phyloP scores from a whole-genome alignment of 2,329 filamentous ascomycete species.

The Ophiocordyceps camponoti-floridani region DNA sequence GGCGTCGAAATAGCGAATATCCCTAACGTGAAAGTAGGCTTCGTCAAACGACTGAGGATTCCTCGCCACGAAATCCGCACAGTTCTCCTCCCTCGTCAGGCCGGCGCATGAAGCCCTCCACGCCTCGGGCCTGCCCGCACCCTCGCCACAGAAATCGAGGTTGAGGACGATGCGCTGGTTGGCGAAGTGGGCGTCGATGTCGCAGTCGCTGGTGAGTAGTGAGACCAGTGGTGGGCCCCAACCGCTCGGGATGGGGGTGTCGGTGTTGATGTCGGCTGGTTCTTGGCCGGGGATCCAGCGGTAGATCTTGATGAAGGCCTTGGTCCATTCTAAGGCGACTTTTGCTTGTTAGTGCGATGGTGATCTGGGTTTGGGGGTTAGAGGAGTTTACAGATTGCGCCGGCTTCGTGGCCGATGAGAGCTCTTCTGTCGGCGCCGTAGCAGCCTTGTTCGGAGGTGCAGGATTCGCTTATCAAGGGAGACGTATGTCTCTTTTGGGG shows the following conservation, averaged over 20 bases:
- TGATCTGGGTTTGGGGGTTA: conserved; percentile 2
- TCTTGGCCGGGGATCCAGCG: conserved; percentile 14
- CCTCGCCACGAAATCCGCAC: conserved; percentile 15
- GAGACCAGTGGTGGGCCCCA: conserved; percentile 49
- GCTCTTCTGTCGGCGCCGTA: conserved; percentile 17
- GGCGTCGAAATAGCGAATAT: conserved; percentile 14
- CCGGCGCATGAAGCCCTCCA: conserved; percentile 6
- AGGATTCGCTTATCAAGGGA: conserved; percentile 15
- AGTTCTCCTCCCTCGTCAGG: conserved; percentile 9
- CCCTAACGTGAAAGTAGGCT: conserved; percentile 27
- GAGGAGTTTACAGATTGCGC: conserved; percentile 27
- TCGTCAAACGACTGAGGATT: conserved; percentile 18
- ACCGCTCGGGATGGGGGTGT: conserved; percentile 36
- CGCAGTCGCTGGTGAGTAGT: conserved; percentile 40
- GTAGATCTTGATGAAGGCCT: conserved; percentile 22
- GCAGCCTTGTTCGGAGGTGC: conserved; percentile 19
- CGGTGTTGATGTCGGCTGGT: conserved; percentile 16
- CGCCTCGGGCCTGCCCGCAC: conserved; percentile 26
- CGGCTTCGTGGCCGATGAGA: conserved; percentile 4
- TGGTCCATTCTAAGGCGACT: conserved; percentile 24
- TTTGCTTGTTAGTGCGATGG: neutral
- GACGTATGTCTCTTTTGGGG: neutral
- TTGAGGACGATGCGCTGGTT: conserved; percentile 58
- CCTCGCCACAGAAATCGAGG: conserved; percentile 58
- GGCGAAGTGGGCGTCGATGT: conserved; percentile 44